Conservation (phyloP, 1,284 basidiomycete genomes). For the Mycena sp. region DNA sequence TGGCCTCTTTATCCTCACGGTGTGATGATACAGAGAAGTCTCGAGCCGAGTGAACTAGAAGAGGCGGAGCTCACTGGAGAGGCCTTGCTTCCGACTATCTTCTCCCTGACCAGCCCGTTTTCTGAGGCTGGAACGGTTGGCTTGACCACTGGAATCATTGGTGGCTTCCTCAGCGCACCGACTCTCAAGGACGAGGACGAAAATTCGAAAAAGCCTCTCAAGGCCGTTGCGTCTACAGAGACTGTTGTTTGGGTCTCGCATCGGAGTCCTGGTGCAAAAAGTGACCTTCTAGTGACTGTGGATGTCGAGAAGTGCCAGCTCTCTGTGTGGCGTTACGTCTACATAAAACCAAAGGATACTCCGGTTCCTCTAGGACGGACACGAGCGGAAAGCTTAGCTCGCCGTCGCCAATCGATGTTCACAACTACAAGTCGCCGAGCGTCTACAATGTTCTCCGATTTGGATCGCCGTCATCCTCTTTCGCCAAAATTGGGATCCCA, state of each 20-base stretch:
- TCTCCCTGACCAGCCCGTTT: conserved; percentile 79
- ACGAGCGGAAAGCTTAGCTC: conserved; percentile 11
- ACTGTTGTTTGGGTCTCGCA: conserved; percentile 69
- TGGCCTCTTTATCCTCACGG: conserved; percentile 84
- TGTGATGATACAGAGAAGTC: conserved; percentile 79
- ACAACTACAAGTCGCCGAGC: conserved; percentile 29
- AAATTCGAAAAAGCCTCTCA: conserved; percentile 56
- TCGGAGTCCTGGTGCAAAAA: conserved; percentile 45
- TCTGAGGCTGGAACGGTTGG: conserved; percentile 80
- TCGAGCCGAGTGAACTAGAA: conserved; percentile 71
- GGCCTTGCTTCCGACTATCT: conserved; percentile 77
- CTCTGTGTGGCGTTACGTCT: conserved; percentile 77
- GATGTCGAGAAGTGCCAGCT: conserved; percentile 60
- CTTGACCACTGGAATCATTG: conserved; percentile 63
- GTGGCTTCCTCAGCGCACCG: conserved; percentile 48
- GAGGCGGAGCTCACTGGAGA: conserved; percentile 72
- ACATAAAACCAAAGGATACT: conserved; percentile 64
- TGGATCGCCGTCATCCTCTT: conserved; percentile 45
- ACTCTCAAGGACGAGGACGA: conserved; percentile 66
- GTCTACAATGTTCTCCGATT: conserved; percentile 26
- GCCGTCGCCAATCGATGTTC: conserved; percentile 32
- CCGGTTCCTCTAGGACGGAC: conserved; percentile 44
- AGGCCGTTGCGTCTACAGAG: conserved; percentile 66
- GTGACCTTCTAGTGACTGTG: conserved; percentile 63
- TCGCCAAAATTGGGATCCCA: conserved; percentile 46